Conservation (phyloP, 1,284 basidiomycete genomes). For the Irpex rosettiformis region DNA sequence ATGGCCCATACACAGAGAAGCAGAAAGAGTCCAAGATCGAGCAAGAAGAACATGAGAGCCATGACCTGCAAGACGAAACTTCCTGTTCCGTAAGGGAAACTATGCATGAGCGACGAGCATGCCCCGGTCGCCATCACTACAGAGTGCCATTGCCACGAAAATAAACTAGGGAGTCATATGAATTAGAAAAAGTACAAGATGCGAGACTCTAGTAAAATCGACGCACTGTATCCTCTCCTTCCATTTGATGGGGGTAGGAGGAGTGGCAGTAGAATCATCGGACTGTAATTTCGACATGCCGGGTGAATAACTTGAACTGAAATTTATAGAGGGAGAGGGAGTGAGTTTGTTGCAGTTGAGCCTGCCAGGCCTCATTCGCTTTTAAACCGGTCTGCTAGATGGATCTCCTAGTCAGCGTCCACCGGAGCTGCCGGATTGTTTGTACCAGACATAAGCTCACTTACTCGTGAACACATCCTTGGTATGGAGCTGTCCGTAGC, state of each 20-base stretch:
- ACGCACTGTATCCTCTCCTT: slow-evolving; percentile 16
- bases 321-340: not conserved
- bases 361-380: not conserved
- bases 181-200: no score
- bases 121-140: slow-evolving; percentile 38
- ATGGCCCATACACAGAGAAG: slow-evolving; percentile 35
- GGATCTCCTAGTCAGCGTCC: not conserved
- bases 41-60: slow-evolving; percentile 39
- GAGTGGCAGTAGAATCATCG: not conserved
- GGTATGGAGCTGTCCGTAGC: not conserved
- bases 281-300: not conserved
- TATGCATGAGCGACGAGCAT: slow-evolving; percentile 31
- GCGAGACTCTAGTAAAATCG: not conserved
- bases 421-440: not conserved
- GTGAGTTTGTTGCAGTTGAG: not conserved
- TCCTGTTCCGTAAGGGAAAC: slow-evolving; percentile 32
- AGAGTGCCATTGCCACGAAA: slow-evolving; percentile 39
- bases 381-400: not conserved
- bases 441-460: not conserved
- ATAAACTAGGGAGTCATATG: slow-evolving; percentile 25
- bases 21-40: slow-evolving; percentile 47
- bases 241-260: slow-evolving; percentile 4
- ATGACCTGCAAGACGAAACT: slow-evolving; percentile 24
- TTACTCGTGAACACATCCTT: not conserved
- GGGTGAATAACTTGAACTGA: not conserved